These are phyloP conservation scores for Sphaceloma murrayae DNA, from an alignment of 2,329 filamentous ascomycete species.

Conservation along the genomic window DNA sequence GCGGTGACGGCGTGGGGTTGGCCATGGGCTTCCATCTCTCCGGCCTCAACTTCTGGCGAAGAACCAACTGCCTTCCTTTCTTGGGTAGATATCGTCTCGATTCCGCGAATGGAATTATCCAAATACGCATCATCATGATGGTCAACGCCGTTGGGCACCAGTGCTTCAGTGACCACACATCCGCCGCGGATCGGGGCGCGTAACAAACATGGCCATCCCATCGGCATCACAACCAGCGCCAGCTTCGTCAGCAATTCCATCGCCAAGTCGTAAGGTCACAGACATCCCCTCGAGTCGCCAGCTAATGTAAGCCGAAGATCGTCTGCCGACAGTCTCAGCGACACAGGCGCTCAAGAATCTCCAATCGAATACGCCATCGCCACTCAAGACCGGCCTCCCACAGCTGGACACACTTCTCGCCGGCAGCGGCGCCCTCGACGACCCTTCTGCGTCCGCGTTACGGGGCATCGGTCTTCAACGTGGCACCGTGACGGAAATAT, in stretches of 20 bases:
- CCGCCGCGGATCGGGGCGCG: too few relatives aligned
- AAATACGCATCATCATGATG: too few relatives aligned
- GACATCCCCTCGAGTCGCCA: background rate
- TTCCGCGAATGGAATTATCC: too few relatives aligned
- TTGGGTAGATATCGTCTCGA: too few relatives aligned
- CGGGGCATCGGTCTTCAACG: conserved; percentile 52
- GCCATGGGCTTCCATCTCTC: too few relatives aligned
- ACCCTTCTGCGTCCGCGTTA: background rate
- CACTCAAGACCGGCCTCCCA: conserved; percentile 39
- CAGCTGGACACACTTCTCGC: conserved; percentile 38
- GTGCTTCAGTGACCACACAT: too few relatives aligned
- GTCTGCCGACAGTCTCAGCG: conserved; percentile 66
- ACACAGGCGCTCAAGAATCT: conserved; percentile 59
- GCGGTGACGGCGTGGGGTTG: too few relatives aligned
- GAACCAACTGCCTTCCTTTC: too few relatives aligned
- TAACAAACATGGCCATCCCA: background rate
- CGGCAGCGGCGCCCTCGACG: conserved; percentile 20
- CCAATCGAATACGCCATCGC: conserved; percentile 40
- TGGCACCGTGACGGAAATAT: conserved; percentile 76
- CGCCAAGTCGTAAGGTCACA: conserved; percentile 31
- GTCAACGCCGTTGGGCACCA: too few relatives aligned
- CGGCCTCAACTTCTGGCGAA: too few relatives aligned
- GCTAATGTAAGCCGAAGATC: conserved; percentile 43
- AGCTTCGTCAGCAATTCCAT: conserved; percentile 18
- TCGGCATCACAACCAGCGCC: background rate